Percentiles rank a stretch among this genome's conserved stretches.
Conservation (phyloP, 148 eudicot species). For the Rhododendron williamsianum region DNA sequence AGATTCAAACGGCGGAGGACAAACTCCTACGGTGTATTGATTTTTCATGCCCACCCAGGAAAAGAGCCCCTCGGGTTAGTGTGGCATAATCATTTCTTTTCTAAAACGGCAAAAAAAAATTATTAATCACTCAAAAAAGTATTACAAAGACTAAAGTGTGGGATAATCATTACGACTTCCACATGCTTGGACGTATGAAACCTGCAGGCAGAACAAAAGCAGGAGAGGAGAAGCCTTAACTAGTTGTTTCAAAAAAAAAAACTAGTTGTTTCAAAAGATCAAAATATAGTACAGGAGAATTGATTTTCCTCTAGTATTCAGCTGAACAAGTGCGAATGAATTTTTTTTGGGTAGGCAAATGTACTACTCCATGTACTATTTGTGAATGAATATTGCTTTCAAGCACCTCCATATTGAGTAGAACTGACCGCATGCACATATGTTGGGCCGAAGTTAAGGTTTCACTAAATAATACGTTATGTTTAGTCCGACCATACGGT, state of each 20-base stretch:
- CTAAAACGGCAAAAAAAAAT: too few relatives aligned
- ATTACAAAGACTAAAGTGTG: too few relatives aligned
- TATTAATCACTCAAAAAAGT: too few relatives aligned
- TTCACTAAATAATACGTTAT: neutral
- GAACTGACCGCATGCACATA: neutral
- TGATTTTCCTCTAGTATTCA: too few relatives aligned
- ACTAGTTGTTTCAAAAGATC: neutral
- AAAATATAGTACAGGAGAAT: neutral
- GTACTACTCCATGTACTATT: neutral
- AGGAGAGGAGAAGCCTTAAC: neutral
- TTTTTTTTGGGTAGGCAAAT: too few relatives aligned
- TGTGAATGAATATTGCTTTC: neutral
- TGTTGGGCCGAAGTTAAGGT: too few relatives aligned
- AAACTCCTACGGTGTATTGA: neutral
- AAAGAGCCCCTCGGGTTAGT: too few relatives aligned
- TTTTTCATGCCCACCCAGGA: neutral
- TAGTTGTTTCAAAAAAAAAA: neutral
- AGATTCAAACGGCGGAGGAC: neutral
- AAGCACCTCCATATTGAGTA: neutral
- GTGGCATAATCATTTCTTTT: too few relatives aligned
- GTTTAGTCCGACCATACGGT: too few relatives aligned
- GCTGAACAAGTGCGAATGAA: too few relatives aligned
- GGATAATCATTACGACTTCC: neutral
- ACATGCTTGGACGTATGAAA: neutral
- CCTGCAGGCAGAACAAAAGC: neutral